phyloP scores from a whole-genome alignment of 2,329 filamentous ascomycete genomes.

The Trichoderma aggressivum region DNA sequence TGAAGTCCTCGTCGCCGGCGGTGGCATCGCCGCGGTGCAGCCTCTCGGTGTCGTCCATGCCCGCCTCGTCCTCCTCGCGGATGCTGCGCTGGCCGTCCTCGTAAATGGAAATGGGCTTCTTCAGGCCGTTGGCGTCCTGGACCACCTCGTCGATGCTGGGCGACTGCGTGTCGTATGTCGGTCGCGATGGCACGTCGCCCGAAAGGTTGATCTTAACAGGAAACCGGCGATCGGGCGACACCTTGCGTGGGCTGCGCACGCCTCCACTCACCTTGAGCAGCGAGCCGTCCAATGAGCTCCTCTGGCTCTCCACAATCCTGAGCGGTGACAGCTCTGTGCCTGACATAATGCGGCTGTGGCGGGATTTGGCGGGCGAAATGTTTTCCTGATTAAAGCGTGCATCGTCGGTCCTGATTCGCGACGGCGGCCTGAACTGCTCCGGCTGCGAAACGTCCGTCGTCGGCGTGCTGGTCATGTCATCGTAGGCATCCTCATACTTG shows the following conservation, averaged over 20 bases:
- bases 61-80: slow-evolving; percentile 30
- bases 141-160: slow-evolving; percentile 53
- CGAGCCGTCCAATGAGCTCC: slow-evolving; percentile 24
- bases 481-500: slow-evolving; percentile 33
- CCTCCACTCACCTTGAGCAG: slow-evolving; percentile 25
- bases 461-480: slow-evolving; percentile 30
- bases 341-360: slow-evolving; percentile 55
- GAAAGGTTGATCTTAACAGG: slow-evolving; percentile 53
- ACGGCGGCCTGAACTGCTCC: not conserved
- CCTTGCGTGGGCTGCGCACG: slow-evolving; percentile 45
- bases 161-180: slow-evolving; percentile 36
- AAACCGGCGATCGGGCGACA: slow-evolving; percentile 56
- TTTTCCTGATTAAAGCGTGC: slow-evolving; percentile 43
- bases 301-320: slow-evolving; percentile 48
- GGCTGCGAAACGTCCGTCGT: not conserved
- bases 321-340: slow-evolving; percentile 56
- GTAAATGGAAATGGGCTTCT: slow-evolving; percentile 59
- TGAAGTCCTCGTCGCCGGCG: slow-evolving; percentile 63
- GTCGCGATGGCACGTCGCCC: slow-evolving; percentile 23
- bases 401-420: slow-evolving; percentile 32
- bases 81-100: slow-evolving; percentile 48
- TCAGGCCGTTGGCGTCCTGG: slow-evolving; percentile 53
- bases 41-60: slow-evolving; percentile 27
- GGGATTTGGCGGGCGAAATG: slow-evolving; percentile 44
- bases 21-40: slow-evolving; percentile 25